Conservation (phyloP, 805 yeast genomes). For the Maudiozyma barnettii region DNA sequence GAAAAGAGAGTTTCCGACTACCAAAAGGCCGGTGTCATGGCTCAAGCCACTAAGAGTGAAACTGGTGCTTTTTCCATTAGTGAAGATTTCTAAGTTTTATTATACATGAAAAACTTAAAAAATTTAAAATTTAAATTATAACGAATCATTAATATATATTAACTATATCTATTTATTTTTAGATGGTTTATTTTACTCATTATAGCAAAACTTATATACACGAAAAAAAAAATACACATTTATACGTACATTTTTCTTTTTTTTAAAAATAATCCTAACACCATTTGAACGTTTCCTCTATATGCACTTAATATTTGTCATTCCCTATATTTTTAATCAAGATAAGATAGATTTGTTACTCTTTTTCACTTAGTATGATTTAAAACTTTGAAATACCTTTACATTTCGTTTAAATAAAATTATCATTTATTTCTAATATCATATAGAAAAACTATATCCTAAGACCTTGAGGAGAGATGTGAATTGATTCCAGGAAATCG, state of each 20-base stretch:
- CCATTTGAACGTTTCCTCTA: neutral
- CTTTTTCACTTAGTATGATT: no score
- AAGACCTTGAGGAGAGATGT: no score
- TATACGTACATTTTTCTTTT: neutral
- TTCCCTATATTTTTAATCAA: no score
- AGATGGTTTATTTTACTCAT: neutral
- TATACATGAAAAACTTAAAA: neutral
- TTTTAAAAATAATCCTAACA: neutral
- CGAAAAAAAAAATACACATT: neutral
- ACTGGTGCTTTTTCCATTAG: slow-evolving; percentile 69
- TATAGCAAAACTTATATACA: neutral
- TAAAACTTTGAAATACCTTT: no score
- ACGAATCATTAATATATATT: neutral
- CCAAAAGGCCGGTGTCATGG: slow-evolving; percentile 99
- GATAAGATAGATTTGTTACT: no score
- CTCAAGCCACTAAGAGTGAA: slow-evolving; percentile 46
- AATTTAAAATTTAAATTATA: neutral
- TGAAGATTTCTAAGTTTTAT: slow-evolving; percentile 68
- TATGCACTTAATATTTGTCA: no score
- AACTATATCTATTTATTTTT: neutral
- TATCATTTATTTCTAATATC: no score
- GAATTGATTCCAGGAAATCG: no score
- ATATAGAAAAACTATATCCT: no score
- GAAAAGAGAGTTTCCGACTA: slow-evolving; percentile 98
- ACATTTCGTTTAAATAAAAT: no score